These are phyloP conservation scores for Curvularia eragrostidis DNA, from an alignment of 2,329 filamentous ascomycete species.

Conservation along the genomic window DNA sequence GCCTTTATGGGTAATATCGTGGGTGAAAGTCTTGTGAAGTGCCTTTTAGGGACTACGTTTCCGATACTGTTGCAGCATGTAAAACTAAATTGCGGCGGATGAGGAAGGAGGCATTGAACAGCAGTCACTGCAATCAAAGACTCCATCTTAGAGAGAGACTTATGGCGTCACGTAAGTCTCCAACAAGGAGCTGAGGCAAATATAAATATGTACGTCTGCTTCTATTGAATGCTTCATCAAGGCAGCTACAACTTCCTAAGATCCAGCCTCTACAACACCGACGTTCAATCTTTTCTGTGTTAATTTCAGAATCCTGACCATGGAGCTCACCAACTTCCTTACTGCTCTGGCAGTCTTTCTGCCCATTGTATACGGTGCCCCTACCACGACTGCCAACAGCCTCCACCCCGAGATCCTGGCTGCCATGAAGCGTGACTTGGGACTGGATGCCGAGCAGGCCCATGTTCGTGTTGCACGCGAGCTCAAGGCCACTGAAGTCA, in stretches of 20 bases:
- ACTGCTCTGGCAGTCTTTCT: conserved; percentile 50
- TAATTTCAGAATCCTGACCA: conserved; percentile 35
- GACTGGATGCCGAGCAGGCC: conserved; percentile 50
- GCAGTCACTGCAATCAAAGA: conserved; percentile 12
- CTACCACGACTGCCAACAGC: conserved; percentile 43
- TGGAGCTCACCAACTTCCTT: conserved; percentile 52
- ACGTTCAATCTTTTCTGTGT: conserved; percentile 28
- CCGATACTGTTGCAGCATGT: conserved; percentile 18
- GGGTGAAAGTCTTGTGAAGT: conserved; percentile 8
- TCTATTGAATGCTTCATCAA: conserved; percentile 18
- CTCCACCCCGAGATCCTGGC: conserved; percentile 53
- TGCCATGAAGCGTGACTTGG: conserved; percentile 55
- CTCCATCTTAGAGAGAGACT: conserved; percentile 7
- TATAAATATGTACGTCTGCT: conserved; percentile 30
- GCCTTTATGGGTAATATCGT: conserved; percentile 21
- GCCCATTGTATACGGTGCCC: conserved; percentile 52
- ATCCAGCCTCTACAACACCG: conserved; percentile 27
- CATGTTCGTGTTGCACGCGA: conserved; percentile 51
- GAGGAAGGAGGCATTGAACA: conserved; percentile 25
- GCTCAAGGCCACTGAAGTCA: conserved; percentile 47
- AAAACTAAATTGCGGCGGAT: conserved; percentile 19
- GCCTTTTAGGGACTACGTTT: conserved; percentile 19
- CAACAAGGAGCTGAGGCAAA: conserved; percentile 8
- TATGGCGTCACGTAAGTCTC: conserved; percentile 12
- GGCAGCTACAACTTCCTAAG: conserved; percentile 28